Evolutionary conservation across 2,329 filamentous ascomycete genomes (phyloP), one percentile per base, ranked within the genome.

Genomic region (Orbilia ellipsospora): DNA sequence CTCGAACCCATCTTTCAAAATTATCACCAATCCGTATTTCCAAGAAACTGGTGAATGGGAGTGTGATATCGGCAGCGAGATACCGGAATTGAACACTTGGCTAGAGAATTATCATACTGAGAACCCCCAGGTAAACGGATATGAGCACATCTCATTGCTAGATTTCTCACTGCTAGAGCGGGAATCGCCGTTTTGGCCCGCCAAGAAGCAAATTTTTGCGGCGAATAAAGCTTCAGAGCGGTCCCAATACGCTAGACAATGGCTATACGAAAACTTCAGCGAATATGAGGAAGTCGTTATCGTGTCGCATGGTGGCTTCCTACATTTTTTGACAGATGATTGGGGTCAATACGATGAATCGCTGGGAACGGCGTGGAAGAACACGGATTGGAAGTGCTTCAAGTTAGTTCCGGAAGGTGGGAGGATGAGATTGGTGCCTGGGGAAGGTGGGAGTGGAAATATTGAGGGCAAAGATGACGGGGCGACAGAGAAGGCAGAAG

Each of bases 1-100:
- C 15, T 13, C 20, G 13, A 76, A 78, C 68, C 2, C 77, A 78
- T 16, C 78, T 62, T 79, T 79, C 15, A 73, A 72, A 50, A 52
- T 82, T 52, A 74, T 80, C 51, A 68, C 77, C 10, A 67, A 82
- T 6, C 79, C 81, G 0, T 77, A 81, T 54, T 79, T 81, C 8
- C 82, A 82, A 50, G 81, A 82, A 64, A 79, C 78, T 52, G 80
- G 80, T 44, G 64, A 56, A 4, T 50, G 78, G 50, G 79, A 80
- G 12, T 82, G 81, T 77, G 81, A 82, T 78, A 81, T 81, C 45
- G 81, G 81, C 4, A 80, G 78, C 13, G n/a, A 68, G 8, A 31
- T 69, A 0, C 59, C 57, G 0, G 42, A 59, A 8, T 12, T 75
- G 5, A 26, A 50, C 8, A 12, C 57, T 0, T 69, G 57, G 28